phyloP scores from a whole-genome alignment of 352 stramenopile species.

The Globisporangium cylindrosporum region DNA sequence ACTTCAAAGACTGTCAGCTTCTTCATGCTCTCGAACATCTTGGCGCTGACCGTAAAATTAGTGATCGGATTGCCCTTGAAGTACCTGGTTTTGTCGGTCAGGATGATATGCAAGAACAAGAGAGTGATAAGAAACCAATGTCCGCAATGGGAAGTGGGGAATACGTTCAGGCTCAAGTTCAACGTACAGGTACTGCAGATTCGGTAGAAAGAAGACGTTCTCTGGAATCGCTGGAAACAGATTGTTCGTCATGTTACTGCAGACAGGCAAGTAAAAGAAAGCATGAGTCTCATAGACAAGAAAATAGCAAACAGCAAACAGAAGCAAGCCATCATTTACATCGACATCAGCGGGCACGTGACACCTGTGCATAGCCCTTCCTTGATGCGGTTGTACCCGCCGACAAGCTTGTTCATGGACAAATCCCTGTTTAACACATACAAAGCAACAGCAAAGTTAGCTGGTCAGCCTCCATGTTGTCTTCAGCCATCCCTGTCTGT shows the following conservation, averaged over 20 bases:
- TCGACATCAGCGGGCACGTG: slow-evolving; percentile 42
- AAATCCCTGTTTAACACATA: slow-evolving; percentile 22
- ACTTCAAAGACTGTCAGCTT: slow-evolving; percentile 46
- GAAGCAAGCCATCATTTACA: slow-evolving; percentile 14
- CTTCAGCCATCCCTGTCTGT: background rate
- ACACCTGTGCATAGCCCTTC: slow-evolving; percentile 47
- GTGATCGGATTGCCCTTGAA: slow-evolving; percentile 40
- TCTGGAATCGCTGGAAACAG: slow-evolving; percentile 30
- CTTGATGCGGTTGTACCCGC: slow-evolving; percentile 44
- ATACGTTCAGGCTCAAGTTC: background rate
- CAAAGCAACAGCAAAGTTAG: background rate
- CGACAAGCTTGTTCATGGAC: slow-evolving; percentile 43
- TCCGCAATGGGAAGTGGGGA: background rate
- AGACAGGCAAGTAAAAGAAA: background rate
- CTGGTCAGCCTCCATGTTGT: background rate
- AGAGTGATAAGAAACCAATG: background rate
- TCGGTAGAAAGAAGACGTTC: slow-evolving; percentile 38
- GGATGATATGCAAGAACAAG: background rate
- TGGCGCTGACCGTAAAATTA: slow-evolving; percentile 43
- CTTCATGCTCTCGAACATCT: slow-evolving; percentile 36
- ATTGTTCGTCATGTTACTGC: slow-evolving; percentile 46
- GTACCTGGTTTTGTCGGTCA: slow-evolving; percentile 23
- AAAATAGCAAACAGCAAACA: background rate
- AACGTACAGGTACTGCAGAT: slow-evolving; percentile 45
- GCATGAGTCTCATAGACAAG: background rate